Evolutionary conservation across 495 filamentous ascomycete species (phyloP).

Genomic region (Stereocaulon alpinum): DNA sequence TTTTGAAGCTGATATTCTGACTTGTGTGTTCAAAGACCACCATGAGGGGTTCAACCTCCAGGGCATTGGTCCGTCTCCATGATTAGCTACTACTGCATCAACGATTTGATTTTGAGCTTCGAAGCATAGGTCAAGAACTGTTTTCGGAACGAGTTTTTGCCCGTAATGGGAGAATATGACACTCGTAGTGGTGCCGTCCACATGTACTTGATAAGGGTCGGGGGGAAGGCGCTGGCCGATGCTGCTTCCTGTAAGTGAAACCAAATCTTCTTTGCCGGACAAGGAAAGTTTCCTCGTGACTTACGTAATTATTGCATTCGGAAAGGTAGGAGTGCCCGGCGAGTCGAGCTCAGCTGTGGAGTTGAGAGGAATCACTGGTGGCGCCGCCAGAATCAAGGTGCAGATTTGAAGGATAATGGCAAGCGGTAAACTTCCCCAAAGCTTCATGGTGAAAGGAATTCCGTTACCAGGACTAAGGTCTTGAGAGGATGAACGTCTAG

Average conservation of each 20-base stretch:
- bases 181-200: neutral
- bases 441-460: neutral
- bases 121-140: neutral
- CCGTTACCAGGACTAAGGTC: neutral
- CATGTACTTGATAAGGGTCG: neutral
- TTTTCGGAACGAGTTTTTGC: neutral
- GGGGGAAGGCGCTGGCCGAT: neutral
- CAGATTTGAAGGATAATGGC: neutral
- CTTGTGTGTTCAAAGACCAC: neutral
- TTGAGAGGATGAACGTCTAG: too few relatives aligned
- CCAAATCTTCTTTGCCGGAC: neutral
- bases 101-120: neutral
- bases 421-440: neutral
- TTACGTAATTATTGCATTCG: neutral
- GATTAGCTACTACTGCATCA: constrained; percentile 2
- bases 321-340: neutral
- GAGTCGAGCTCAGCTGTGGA: neutral
- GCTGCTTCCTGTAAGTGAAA: neutral
- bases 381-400: neutral
- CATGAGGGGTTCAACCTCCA: neutral
- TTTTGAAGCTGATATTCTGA: neutral
- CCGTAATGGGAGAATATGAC: neutral
- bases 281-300: neutral
- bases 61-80: constrained; percentile 3
- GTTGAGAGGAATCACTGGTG: neutral